Conservation (phyloP, 768 basidiomycete species). For the Amyloporia xantha region DNA sequence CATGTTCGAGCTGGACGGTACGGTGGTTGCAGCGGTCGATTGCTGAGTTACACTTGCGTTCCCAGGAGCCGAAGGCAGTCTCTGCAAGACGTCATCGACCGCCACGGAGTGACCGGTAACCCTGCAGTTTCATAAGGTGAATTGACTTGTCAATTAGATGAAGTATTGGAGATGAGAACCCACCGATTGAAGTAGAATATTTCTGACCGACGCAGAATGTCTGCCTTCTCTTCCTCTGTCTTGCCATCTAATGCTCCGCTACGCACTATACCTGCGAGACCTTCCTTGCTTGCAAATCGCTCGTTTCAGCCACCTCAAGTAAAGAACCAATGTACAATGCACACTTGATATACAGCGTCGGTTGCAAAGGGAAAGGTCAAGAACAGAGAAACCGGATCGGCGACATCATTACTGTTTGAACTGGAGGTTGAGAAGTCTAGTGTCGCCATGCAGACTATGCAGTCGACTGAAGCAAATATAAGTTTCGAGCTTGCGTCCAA, state of each 20-base stretch:
- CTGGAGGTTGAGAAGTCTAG: too few species aligned
- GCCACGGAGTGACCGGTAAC: constrained; percentile 23
- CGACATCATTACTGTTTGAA: not conserved
- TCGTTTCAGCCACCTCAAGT: too few species aligned
- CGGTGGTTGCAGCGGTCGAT: not conserved
- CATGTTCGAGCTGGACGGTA: too few species aligned
- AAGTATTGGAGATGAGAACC: too few species aligned
- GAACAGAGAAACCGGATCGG: constrained; percentile 27
- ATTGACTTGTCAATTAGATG: not conserved
- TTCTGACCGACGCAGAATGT: constrained; percentile 45
- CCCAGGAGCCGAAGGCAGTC: not conserved
- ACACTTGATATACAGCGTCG: constrained; percentile 57
- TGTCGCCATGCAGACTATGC: too few species aligned
- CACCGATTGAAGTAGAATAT: constrained; percentile 73
- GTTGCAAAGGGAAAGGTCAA: constrained; percentile 43
- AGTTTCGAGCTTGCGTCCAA: too few species aligned
- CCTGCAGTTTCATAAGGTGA: constrained; percentile 21
- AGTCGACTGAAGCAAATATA: too few species aligned
- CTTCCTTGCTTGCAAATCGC: constrained; percentile 55
- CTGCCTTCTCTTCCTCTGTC: constrained; percentile 35
- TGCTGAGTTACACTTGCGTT: not conserved
- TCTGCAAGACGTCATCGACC: constrained; percentile 21
- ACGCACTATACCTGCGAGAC: constrained; percentile 49
- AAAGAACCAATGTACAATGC: constrained; percentile 3
- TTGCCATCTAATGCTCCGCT: constrained; percentile 32